Base-by-base conservation (phyloP, 2,329 filamentous ascomycete genomes). In the Davidsoniella eucalypti region DNA sequence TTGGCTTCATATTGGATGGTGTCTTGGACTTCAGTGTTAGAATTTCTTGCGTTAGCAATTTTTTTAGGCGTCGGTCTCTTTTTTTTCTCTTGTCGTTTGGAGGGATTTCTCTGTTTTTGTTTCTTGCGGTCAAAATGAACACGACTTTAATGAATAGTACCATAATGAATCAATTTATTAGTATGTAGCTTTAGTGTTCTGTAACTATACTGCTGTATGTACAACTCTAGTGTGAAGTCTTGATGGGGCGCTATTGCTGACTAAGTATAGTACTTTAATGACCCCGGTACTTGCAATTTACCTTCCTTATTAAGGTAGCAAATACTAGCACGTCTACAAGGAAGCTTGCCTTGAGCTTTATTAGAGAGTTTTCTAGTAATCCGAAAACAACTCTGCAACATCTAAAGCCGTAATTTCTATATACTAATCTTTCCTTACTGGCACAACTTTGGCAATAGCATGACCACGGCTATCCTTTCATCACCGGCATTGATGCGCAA, bases 211-310 rank as follows among this genome's bases (percentile, higher is more conserved):
- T 23, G 29, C 29, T 12, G 29, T 33, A 12, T 33, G 29, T 33
- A 33, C 12, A 33, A 9, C 29, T 33, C 4, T 23, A 23, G 21
- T 23, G 21, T 23, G 21, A 23, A 33, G 29, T 33, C 29, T 33
- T 33, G 9, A 33, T 33, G 29, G 29, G 12, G 29, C 29, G 29
- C 29, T 4, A 12, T 9, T 33, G 12, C 8, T 33, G 29, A 12
- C 29, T 33, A 12, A 33, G 8, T 33, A 33, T 33, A 3, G 29
- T 44, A 44, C 25, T 9, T 44, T 23, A 26, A 44, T 33, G 42
- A 45, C 43, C 43, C 43, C 43, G 43, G 43, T 45, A 45, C n/a
- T 25, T 45, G 43, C 43, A 45, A 45, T 26, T 45, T 45, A 14
- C 25, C n/a, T 16, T 7, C 25, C n/a, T 16, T 7, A 26, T 45